Conservation (phyloP, 169 alveolate species). For the Cryptosporidium ubiquitum region DNA sequence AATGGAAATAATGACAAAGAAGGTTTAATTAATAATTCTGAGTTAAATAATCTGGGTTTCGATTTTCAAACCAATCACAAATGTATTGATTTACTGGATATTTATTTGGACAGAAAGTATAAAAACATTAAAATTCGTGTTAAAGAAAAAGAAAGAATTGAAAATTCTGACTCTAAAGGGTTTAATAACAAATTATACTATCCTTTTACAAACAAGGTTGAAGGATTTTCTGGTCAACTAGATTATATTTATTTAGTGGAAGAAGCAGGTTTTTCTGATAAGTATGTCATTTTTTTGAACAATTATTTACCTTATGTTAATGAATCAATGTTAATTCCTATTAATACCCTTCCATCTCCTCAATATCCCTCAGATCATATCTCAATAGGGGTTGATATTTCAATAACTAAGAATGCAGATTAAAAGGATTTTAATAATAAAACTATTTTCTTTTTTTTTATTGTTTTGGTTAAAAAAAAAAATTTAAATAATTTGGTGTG, state of each 20-base stretch:
- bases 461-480: not conserved
- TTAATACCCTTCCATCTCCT: conserved; percentile 45
- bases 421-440: not conserved
- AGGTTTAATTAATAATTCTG: not conserved
- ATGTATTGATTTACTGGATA: conserved; percentile 44
- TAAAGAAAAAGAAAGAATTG: not conserved
- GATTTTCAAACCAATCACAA: conserved; percentile 18
- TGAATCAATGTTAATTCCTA: conserved; percentile 7
- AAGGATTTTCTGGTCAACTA: conserved; percentile 58
- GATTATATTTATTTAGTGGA: conserved; percentile 55
- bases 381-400: conserved; percentile 58
- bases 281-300: conserved; percentile 10
- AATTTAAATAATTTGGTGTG: not conserved
- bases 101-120: conserved; percentile 6
- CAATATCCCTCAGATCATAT: conserved; percentile 66
- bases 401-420: conserved; percentile 2
- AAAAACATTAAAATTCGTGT: not conserved
- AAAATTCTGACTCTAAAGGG: conserved; percentile 12
- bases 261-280: not conserved
- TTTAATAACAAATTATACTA: not conserved
- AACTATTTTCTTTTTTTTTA: too few species aligned
- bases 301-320: conserved; percentile 20
- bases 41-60: not conserved
- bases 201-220: conserved; percentile 62
- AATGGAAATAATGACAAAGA: not conserved